These are phyloP conservation scores for Rhexocercosporidium sp. DNA, from an alignment of 2,329 filamentous ascomycete species.

Conservation along the genomic window DNA sequence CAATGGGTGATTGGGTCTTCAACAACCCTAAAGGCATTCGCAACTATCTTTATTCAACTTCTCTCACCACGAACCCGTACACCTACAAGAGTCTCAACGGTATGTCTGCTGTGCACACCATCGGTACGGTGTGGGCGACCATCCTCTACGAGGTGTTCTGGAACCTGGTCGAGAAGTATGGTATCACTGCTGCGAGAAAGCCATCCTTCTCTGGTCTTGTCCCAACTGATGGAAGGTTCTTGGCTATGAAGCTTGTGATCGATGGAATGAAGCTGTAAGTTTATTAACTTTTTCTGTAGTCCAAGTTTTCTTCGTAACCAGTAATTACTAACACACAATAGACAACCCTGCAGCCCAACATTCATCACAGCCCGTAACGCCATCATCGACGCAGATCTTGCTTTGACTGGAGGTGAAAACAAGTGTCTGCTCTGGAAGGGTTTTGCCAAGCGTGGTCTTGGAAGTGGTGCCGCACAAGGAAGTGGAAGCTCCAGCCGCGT, in stretches of 20 bases:
- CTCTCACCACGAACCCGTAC: constrained; percentile 53
- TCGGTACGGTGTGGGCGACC: constrained; percentile 58
- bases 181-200: constrained; percentile 50
- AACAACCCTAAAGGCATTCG: constrained; percentile 53
- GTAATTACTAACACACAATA: constrained; percentile 15
- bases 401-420: constrained; percentile 57
- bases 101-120: constrained; percentile 49
- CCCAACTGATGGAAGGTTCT: constrained; percentile 57
- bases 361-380: constrained; percentile 59
- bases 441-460: constrained; percentile 63
- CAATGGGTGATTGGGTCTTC: constrained; percentile 56
- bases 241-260: constrained; percentile 48
- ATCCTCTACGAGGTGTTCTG: constrained; percentile 62
- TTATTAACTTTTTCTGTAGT: neutral
- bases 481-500: constrained; percentile 10
- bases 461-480: constrained; percentile 34
- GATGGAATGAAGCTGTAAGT: constrained; percentile 54
- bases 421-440: constrained; percentile 57
- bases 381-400: constrained; percentile 59
- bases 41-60: constrained; percentile 57
- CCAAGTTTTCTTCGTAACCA: neutral
- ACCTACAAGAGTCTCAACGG: constrained; percentile 53
- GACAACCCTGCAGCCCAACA: constrained; percentile 60
- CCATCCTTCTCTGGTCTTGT: constrained; percentile 51
- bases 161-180: constrained; percentile 62